phyloP scores from a whole-genome alignment of 192 early-diverging fungal species.

The Linderina pennispora region DNA sequence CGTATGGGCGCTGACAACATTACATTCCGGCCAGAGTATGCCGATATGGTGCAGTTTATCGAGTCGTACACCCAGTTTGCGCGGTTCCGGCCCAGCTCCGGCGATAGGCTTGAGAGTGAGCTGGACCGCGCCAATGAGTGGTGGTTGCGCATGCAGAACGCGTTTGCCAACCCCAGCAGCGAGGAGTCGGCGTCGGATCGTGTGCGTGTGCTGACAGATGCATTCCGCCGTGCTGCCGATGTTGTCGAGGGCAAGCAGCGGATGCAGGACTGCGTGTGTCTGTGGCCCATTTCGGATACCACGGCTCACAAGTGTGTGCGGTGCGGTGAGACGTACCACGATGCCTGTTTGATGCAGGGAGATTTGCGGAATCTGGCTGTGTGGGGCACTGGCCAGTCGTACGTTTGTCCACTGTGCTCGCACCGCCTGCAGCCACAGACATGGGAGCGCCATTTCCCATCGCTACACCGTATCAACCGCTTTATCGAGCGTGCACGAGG shows the following conservation, averaged over 20 bases:
- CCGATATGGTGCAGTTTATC: conserved; percentile 9
- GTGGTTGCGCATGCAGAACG: conserved; percentile 3
- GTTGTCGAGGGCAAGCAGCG: not conserved
- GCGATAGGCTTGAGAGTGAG: conserved; percentile 6
- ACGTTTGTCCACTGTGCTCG: conserved; percentile 56
- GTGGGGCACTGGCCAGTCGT: conserved; percentile 43
- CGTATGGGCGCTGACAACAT: conserved; percentile 13
- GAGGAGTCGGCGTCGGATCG: conserved; percentile 1
- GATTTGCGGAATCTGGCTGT: no score
- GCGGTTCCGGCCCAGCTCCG: conserved; percentile 21
- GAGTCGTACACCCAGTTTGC: conserved; percentile 14
- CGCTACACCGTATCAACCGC: conserved; percentile 31
- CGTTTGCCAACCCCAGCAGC: conserved; percentile 12
- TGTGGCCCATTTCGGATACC: conserved; percentile 51
- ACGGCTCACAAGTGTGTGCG: conserved; percentile 67
- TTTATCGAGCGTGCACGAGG: conserved; percentile 37
- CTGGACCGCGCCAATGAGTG: conserved; percentile 14
- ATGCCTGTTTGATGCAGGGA: conserved; percentile 48
- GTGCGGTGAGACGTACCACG: conserved; percentile 65
- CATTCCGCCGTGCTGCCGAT: conserved; percentile 11
- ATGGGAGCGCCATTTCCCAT: conserved; percentile 15
- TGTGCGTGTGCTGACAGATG: conserved; percentile 9
- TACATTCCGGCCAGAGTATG: conserved; percentile 25
- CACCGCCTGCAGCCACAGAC: conserved; percentile 6
- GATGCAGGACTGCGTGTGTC: conserved; percentile 56